These are phyloP conservation scores for Rhodofomes roseus DNA, from an alignment of 1,284 basidiomycete species.

Conservation along the genomic window DNA sequence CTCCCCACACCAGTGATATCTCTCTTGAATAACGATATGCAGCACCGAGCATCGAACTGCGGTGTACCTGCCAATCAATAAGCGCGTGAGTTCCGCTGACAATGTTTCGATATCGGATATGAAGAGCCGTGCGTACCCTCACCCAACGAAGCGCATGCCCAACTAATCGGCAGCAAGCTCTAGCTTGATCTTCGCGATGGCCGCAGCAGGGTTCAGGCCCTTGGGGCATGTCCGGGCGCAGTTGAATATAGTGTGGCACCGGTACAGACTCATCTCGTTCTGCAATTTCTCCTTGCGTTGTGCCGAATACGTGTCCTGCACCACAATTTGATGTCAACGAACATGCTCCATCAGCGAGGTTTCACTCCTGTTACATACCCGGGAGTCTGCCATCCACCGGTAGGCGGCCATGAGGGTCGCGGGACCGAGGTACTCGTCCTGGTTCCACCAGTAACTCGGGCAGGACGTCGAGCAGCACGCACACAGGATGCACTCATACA, in stretches of 20 bases:
- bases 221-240: slow-evolving; percentile 93
- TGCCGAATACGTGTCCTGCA: slow-evolving; percentile 74
- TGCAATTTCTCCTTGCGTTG: slow-evolving; percentile 91
- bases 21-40: neutral
- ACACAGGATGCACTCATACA: slow-evolving; percentile 95
- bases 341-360: neutral
- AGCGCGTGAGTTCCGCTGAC: neutral
- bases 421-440: slow-evolving; percentile 96
- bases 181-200: slow-evolving; percentile 88
- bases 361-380: slow-evolving; percentile 47
- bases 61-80: neutral
- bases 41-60: neutral
- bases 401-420: slow-evolving; percentile 95
- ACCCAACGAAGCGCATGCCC: neutral
- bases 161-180: slow-evolving; percentile 75
- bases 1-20: neutral
- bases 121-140: neutral
- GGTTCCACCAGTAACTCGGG: slow-evolving; percentile 99
- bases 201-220: slow-evolving; percentile 88
- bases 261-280: slow-evolving; percentile 92
- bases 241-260: slow-evolving; percentile 97
- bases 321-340: neutral
- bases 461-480: slow-evolving; percentile 97
- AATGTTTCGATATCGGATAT: too few relatives aligned
- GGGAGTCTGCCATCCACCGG: slow-evolving; percentile 97